Conservation (phyloP, 345 rosid genomes). For the Combretum micranthum region DNA sequence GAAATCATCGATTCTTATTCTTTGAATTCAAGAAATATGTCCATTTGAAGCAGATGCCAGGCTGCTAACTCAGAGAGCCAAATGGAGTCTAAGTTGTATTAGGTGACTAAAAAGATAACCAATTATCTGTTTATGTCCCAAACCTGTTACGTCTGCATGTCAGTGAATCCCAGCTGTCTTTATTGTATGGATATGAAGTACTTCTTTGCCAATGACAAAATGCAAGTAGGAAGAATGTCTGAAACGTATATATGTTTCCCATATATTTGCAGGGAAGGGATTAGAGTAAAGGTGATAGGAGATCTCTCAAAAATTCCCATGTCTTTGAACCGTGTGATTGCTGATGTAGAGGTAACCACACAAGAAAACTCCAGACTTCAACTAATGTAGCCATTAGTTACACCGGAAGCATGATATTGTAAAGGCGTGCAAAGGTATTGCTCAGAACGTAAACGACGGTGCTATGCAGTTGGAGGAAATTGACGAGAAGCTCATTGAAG, state of each 20-base stretch:
- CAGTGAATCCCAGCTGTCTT: too few species aligned
- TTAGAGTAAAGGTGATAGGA: slow-evolving; percentile 49
- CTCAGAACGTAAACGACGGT: slow-evolving; percentile 43
- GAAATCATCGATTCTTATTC: too few species aligned
- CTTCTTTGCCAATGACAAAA: too few species aligned
- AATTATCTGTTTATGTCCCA: too few species aligned
- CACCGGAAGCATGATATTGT: slow-evolving; percentile 60
- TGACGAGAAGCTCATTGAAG: slow-evolving; percentile 47
- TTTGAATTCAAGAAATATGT: too few species aligned
- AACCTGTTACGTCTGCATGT: too few species aligned
- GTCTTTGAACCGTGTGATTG: slow-evolving; percentile 29
- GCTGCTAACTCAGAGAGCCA: too few species aligned
- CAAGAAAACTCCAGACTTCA: slow-evolving; percentile 46
- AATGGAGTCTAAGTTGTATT: too few species aligned
- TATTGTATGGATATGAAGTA: too few species aligned
- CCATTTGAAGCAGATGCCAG: too few species aligned
- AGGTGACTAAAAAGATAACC: too few species aligned
- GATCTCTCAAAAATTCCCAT: slow-evolving; percentile 51
- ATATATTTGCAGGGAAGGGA: slow-evolving; percentile 30
- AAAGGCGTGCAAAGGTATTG: slow-evolving; percentile 63
- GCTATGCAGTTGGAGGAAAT: slow-evolving; percentile 41
- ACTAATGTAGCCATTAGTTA: slow-evolving; percentile 69
- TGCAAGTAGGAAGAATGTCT: too few species aligned
- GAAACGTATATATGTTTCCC: background rate
- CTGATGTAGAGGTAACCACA: slow-evolving; percentile 43